phyloP scores from a whole-genome alignment of 2,329 filamentous ascomycete genomes.

The Scedosporium apiospermum region DNA sequence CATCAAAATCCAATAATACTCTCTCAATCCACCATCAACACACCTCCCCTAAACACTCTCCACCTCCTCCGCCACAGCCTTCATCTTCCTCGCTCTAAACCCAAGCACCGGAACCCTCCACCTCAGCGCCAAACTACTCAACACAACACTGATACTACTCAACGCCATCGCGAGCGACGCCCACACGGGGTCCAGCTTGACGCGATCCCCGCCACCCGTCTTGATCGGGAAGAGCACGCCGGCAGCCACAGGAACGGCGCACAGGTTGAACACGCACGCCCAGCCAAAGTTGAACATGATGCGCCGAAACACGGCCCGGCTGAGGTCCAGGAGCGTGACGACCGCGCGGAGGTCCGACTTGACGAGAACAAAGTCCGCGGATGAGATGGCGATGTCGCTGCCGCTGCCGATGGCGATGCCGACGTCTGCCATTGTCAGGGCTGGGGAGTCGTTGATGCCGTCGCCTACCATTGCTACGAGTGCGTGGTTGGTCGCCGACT shows the following conservation, averaged over 20 bases:
- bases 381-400: constrained; percentile 74
- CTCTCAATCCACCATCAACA: not conserved
- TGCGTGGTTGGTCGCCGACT: constrained; percentile 22
- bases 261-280: constrained; percentile 73
- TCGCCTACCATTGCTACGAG: constrained; percentile 78
- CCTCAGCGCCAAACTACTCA: constrained; percentile 68
- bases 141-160: constrained; percentile 81
- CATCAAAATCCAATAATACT: not conserved
- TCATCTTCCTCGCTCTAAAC: constrained; percentile 26
- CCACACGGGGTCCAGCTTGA: constrained; percentile 71
- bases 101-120: constrained; percentile 32
- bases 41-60: not conserved
- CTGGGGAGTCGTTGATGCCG: constrained; percentile 82
- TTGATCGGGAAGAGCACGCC: constrained; percentile 60
- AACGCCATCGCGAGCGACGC: constrained; percentile 86
- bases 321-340: constrained; percentile 64
- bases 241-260: constrained; percentile 72
- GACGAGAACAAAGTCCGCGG: constrained; percentile 74
- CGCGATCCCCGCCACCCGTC: constrained; percentile 38
- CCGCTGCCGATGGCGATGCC: constrained; percentile 78
- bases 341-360: constrained; percentile 61
- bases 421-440: constrained; percentile 70
- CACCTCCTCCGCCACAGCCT: not conserved
- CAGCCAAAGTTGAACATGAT: constrained; percentile 81
- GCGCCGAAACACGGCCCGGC: constrained; percentile 60